phyloP scores from a whole-genome alignment of 208 protist genomes.

The Trypanosoma mega region DNA sequence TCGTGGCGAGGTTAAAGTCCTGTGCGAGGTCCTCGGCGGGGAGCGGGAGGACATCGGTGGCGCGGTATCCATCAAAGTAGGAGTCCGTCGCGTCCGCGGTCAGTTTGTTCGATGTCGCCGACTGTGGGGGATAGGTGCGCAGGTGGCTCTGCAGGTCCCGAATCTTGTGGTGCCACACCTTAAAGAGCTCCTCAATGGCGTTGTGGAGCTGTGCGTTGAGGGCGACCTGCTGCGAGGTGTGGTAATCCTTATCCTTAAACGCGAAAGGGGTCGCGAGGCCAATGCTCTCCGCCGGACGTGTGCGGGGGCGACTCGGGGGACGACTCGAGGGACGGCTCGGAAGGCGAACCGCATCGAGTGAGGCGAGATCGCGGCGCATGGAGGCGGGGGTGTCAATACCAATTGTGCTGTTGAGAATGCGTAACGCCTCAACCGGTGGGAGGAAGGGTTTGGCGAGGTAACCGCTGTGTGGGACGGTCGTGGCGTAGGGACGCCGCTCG shows the following conservation, averaged over 20 bases:
- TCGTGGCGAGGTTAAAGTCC: conserved; percentile 42
- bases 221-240: conserved; percentile 73
- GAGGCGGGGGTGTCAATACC: conserved; percentile 48
- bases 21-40: conserved; percentile 36
- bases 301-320: conserved; percentile 5
- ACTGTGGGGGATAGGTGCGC: conserved; percentile 40
- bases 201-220: conserved; percentile 75
- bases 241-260: conserved; percentile 52
- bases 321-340: not conserved
- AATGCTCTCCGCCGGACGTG: conserved; percentile 13
- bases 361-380: conserved; percentile 7
- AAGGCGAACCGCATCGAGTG: not conserved
- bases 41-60: conserved; percentile 54
- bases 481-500: conserved; percentile 69
- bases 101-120: conserved; percentile 30
- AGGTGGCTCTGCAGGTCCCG: conserved; percentile 38
- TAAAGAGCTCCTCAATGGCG: conserved; percentile 52
- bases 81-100: conserved; percentile 38
- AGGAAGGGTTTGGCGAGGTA: conserved; percentile 59
- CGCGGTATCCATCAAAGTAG: conserved; percentile 56
- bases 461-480: conserved; percentile 48
- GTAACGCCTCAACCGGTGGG: conserved; percentile 54
- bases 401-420: conserved; percentile 49
- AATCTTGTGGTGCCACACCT: conserved; percentile 46
- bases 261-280: conserved; percentile 50